Evolutionary conservation across 768 basidiomycete species (phyloP), one percentile per base, ranked within the genome.

Genomic region (Albatrellus ellisii): DNA sequence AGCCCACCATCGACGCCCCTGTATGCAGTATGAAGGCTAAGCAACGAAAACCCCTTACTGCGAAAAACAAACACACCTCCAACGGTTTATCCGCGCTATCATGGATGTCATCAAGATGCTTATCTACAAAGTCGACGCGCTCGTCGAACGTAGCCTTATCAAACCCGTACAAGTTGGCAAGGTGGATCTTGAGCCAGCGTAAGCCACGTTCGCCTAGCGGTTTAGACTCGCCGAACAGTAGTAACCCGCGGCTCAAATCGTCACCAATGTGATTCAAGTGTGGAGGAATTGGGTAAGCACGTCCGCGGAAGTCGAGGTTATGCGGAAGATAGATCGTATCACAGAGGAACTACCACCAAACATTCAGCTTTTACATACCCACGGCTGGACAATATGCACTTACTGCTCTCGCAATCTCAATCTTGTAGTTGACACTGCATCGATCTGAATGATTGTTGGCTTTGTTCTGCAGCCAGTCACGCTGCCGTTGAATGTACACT

Each of bases 141-240:
- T 95, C 91, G 43, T 90, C 82, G 52, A 99, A 92, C 54, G 72
- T 88, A 15, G 77, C 87, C 66, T 99, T 99, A 62, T 98, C 94
- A 56, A 69, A 94, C 1, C 95, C 95, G 51, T 80, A 86, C 56
- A 97, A 60, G 57, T 95, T 95, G 29, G 95, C 82, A 12, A 92
- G 60, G 57, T 99, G 95, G 43, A 99, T 89, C 59, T 92, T 91
- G 35, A 99, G 70, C 94, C 94, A 97, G 4, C 83, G 73, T 26
- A 98, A 62, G 22, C 95, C 95, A 8, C 78, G 75, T 47, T 71
- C 75, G 31, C 89, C 90, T 2, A 99, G 70, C 1, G 82, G 77
- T 55, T 79, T 83, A 28, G 70, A 63, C 35, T 84, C 83, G 4
- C 71, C 86, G 47, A 99, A 99, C 39, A 68, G 72, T 21, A 99